Base-by-base conservation (phyloP, 228 moss, liverwort and hornwort genomes). In the Sphagnum magellanicum region DNA sequence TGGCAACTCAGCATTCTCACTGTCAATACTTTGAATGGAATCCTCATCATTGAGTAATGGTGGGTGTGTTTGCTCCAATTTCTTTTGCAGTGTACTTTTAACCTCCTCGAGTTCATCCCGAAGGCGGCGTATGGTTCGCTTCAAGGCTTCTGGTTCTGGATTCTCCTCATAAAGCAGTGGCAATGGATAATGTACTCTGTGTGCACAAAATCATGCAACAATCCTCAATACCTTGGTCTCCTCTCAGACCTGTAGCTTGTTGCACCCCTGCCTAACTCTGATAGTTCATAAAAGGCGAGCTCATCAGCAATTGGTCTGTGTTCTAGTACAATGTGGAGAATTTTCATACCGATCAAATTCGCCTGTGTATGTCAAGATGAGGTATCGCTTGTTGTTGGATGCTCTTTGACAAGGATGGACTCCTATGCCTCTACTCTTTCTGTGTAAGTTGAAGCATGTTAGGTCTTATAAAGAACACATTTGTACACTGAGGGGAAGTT, bases 301-400 rank as follows among this genome's bases (percentile, higher is more conserved):
- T 32, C 32, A 32, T 32, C 32, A 32, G 32, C 32, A 32, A 32
- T 32, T 32, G 3, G 32, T 32, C 32, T 32, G 32, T 32, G 32
- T 32, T 32, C 32, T 32, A 32, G 32, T 32, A 32, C 32, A 32
- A 32, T 32, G 2, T 32, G 32, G 32, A 32, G 32, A 32, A 32
- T 32, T 32, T 32, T 32, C 32, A 32, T 76, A 87, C 87, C 87
- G 79, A 79, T 97, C 97, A 74, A 93, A 97, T 68, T 93, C 97
- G 16, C 93, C 90, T 68, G 77, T 82, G 73, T 98, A 98, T 2
- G 97, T 98, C 62, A 98, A 85, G 73, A 98, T 93, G 59, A 98
- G 93, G 68, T 91, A 98, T 61, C 93, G 84, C 76, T 98, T 98
- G 57, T 93, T 87, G 52, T 75, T 79, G 62, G 86, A 69, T 57